phyloP scores from a whole-genome alignment of 371 early-diverging fungal species.

The Actinomortierella wolfii region DNA sequence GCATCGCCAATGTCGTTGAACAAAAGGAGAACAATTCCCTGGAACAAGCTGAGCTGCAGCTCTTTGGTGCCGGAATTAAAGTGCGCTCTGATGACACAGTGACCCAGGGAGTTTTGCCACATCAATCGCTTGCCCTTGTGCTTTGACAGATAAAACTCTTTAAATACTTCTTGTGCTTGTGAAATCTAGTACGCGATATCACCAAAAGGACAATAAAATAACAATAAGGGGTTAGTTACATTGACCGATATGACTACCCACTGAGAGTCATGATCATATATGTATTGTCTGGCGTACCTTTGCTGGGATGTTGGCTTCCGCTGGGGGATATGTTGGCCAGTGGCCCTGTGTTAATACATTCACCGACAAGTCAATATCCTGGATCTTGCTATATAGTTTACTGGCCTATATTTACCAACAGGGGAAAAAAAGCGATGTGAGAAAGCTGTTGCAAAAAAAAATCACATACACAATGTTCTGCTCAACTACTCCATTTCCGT shows the following conservation, averaged over 20 bases:
- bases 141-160: slow-evolving; percentile 73
- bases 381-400: slow-evolving; percentile 40
- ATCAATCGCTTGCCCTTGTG: slow-evolving; percentile 80
- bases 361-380: slow-evolving; percentile 59
- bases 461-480: too few relatives aligned
- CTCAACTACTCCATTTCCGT: too few relatives aligned
- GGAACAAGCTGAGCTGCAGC: slow-evolving; percentile 73
- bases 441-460: too few relatives aligned
- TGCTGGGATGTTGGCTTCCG: slow-evolving; percentile 66
- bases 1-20: slow-evolving; percentile 69
- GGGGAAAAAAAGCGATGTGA: slow-evolving; percentile 10
- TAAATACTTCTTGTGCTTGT: slow-evolving; percentile 66
- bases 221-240: background rate
- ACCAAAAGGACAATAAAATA: slow-evolving; percentile 7
- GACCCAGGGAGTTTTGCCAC: slow-evolving; percentile 86
- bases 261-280: too few relatives aligned
- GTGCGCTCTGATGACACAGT: slow-evolving; percentile 69
- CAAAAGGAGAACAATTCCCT: slow-evolving; percentile 73
- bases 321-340: slow-evolving; percentile 89
- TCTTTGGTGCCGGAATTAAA: slow-evolving; percentile 74
- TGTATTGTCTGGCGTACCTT: too few relatives aligned
- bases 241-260: too few relatives aligned
- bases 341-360: slow-evolving; percentile 84
- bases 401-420: slow-evolving; percentile 25
- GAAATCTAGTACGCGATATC: slow-evolving; percentile 54